Percentiles rank a stretch among this genome's conserved stretches.
Evolutionary conservation across 495 filamentous ascomycete species (phyloP).

Genomic region (Pyrenula aspistea): DNA sequence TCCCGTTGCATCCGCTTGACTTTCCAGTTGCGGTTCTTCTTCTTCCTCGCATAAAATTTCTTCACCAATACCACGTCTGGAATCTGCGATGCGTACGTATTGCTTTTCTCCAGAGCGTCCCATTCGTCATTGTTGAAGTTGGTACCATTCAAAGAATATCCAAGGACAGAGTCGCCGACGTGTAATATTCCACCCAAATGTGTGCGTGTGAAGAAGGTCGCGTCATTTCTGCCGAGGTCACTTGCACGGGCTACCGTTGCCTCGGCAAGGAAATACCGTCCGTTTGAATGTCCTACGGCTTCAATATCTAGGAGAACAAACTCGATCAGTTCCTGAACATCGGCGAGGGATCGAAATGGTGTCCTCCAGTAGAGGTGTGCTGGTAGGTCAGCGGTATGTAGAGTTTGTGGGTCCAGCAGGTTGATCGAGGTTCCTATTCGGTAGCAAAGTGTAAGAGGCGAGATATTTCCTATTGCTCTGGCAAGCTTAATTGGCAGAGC

Average conservation of each 20-base stretch:
- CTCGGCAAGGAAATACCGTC: slow-evolving; percentile 75
- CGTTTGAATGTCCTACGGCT: slow-evolving; percentile 57
- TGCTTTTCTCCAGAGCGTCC: slow-evolving; percentile 63
- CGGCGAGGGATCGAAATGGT: slow-evolving; percentile 73
- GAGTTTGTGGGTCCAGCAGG: slow-evolving; percentile 78
- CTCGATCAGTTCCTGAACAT: slow-evolving; percentile 75
- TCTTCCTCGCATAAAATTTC: slow-evolving; percentile 83
- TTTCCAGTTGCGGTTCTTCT: slow-evolving; percentile 79
- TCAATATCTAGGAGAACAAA: slow-evolving; percentile 96
- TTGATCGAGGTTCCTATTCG: slow-evolving; percentile 84
- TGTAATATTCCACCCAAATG: slow-evolving; percentile 83
- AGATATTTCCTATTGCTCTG: slow-evolving; percentile 73
- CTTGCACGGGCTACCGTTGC: slow-evolving; percentile 75
- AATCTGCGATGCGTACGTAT: slow-evolving; percentile 58
- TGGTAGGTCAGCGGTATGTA: slow-evolving; percentile 79
- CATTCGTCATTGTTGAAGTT: slow-evolving; percentile 84
- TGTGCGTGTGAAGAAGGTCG: slow-evolving; percentile 73
- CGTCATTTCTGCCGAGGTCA: slow-evolving; percentile 80
- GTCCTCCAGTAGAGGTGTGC: slow-evolving; percentile 74
- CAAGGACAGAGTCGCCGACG: slow-evolving; percentile 82
- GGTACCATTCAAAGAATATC: slow-evolving; percentile 75
- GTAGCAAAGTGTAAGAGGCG: slow-evolving; percentile 69
- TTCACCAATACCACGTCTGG: slow-evolving; percentile 92
- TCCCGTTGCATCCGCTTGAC: slow-evolving; percentile 88
- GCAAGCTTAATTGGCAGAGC: slow-evolving; percentile 85